A percentile compares a stretch with the other conserved stretches of the same genome.
These are phyloP conservation scores for Fonsecaea pedrosoi DNA, from an alignment of 2,329 filamentous ascomycete genomes.

Conservation along the genomic window DNA sequence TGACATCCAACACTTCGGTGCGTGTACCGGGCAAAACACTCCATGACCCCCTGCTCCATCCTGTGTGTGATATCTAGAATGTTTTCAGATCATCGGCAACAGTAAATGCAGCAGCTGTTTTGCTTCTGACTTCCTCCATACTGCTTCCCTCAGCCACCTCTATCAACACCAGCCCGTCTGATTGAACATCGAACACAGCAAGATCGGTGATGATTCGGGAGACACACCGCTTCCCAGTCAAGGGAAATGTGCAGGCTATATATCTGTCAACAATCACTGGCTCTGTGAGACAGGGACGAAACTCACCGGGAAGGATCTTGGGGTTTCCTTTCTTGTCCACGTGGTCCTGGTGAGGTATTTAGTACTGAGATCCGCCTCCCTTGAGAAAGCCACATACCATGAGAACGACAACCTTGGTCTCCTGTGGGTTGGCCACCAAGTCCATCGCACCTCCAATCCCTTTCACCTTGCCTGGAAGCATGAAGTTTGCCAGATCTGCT, in stretches of 20 bases:
- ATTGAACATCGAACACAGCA: background rate
- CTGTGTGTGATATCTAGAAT: background rate
- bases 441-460: background rate
- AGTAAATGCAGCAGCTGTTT: constrained; percentile 11
- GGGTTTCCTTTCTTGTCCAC: background rate
- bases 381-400: background rate
- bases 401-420: background rate
- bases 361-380: background rate
- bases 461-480: background rate
- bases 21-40: too few species aligned
- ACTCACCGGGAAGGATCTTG: background rate
- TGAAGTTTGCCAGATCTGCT: background rate
- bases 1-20: background rate
- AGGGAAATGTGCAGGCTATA: background rate
- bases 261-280: background rate
- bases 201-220: background rate
- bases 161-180: background rate
- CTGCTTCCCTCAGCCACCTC: background rate
- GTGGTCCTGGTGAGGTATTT: background rate
- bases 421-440: background rate
- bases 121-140: constrained; percentile 1
- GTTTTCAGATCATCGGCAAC: background rate
- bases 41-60: background rate
- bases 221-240: background rate
- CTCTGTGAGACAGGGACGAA: background rate